A percentile compares a stretch with the other conserved stretches of the same genome.
Conservation (phyloP, 164 flowering plant species). For the Sedum album region DNA sequence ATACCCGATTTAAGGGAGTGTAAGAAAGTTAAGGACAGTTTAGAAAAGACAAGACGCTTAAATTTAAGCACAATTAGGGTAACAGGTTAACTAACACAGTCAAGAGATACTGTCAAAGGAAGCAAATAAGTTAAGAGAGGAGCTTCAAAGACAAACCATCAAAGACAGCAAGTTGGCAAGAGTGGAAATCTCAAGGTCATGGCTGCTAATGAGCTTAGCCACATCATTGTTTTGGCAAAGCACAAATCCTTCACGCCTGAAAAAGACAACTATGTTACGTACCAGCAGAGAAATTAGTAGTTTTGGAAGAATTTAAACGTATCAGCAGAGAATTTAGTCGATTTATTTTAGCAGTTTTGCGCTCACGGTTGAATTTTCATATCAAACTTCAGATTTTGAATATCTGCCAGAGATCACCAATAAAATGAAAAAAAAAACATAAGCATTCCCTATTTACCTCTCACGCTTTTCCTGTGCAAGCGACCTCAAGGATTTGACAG, state of each 20-base stretch:
- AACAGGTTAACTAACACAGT: too few species aligned
- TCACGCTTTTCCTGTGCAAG: conserved; percentile 67
- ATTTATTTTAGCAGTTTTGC: too few species aligned
- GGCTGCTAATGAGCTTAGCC: conserved; percentile 32
- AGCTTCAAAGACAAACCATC: conserved; percentile 25
- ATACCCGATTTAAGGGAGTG: too few species aligned
- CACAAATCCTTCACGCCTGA: conserved; percentile 73
- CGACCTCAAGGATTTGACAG: conserved; percentile 64
- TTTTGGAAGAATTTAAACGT: not conserved
- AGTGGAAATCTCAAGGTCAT: conserved; percentile 59
- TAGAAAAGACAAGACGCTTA: too few species aligned
- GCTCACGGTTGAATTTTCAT: not conserved
- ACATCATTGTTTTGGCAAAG: conserved; percentile 41
- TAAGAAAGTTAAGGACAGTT: too few species aligned
- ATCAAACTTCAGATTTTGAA: not conserved
- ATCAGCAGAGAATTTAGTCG: too few species aligned
- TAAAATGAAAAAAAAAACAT: too few species aligned
- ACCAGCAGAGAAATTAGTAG: not conserved
- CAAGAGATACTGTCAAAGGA: too few species aligned
- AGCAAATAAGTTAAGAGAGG: not conserved
- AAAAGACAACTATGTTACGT: not conserved
- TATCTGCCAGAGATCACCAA: too few species aligned
- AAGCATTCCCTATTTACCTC: conserved; percentile 59
- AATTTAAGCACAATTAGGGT: too few species aligned
- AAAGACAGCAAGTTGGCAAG: conserved; percentile 74